Base-by-base conservation (phyloP, 352 stramenopile genomes). In the Phytophthora sojae region DNA sequence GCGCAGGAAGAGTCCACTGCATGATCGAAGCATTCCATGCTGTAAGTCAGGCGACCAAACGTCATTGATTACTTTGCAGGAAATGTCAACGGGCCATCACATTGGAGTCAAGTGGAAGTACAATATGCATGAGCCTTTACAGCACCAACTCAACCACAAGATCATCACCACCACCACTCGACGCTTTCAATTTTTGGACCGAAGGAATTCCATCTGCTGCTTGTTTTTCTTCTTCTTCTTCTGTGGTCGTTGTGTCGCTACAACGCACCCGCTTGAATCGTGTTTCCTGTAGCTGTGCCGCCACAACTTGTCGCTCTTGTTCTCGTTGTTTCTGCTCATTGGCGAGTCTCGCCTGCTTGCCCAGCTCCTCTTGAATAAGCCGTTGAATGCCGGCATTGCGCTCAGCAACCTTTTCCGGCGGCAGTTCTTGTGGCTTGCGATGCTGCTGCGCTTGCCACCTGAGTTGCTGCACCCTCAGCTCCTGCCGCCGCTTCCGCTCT, bases 351-450 rank as follows among this genome's bases (percentile, higher is more conserved):
- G 68, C 68, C 42, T 75, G 68, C 5, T 71, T 75, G 32, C 71
- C 50, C n/a, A 75, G 23, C 30, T 75, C 68, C 32, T 67, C 62
- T 42, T 75, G 68, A 54, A 75, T 75, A 19, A 75, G 67, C 17
- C 49, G 47, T 21, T 75, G 68, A 5, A 75, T 70, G 2, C 67
- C 56, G 1, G 62, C 68, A 30, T 75, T 75, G 37, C 68, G 51
- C 42, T 67, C 17, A 4, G 56, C 68, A 4, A 75, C 30, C 42
- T 57, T 51, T 32, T 71, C 68, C 4, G 62, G 56, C 5, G 63
- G 44, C 32, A 60, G 19, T 12, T 75, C 62, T 8, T 71, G 26
- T 32, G 51, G 49, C 21, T 67, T 25, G 4, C 42, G 4, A 6
- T 21, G 42, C 21, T 21, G 39, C 15, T 49, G 39, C 42, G 29